These are phyloP conservation scores for Pinus tabuliformis DNA, from an alignment of 75 land plant species.

Conservation along the genomic window DNA sequence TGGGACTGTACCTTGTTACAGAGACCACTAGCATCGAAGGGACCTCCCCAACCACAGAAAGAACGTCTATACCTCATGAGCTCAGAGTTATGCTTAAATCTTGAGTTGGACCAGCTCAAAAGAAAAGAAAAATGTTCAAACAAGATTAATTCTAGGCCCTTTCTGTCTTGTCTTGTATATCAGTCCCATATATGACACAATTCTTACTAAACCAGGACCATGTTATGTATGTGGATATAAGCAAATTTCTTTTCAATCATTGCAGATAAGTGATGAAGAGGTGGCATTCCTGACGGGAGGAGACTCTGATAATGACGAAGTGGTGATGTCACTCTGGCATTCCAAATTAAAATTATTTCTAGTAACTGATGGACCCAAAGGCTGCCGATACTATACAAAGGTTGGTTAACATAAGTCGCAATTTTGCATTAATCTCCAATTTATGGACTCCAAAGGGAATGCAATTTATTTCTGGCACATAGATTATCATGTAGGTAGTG, in stretches of 20 bases:
- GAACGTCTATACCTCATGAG: too few relatives aligned
- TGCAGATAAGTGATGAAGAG: conserved; percentile 57
- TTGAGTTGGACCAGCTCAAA: too few relatives aligned
- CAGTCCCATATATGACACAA: too few relatives aligned
- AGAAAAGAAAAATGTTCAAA: too few relatives aligned
- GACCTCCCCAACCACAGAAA: not conserved
- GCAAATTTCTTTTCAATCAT: not conserved
- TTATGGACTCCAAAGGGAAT: not conserved
- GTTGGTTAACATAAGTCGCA: conserved; percentile 5
- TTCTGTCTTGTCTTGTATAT: too few relatives aligned
- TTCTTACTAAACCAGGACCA: not conserved
- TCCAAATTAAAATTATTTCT: conserved; percentile 43
- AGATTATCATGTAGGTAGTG: too few relatives aligned
- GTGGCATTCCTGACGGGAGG: conserved; percentile 42
- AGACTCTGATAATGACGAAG: conserved; percentile 39
- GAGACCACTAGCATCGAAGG: too few relatives aligned
- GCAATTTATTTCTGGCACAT: too few relatives aligned
- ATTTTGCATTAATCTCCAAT: not conserved
- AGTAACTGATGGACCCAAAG: conserved; percentile 51
- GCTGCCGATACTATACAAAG: conserved; percentile 66
- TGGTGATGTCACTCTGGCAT: conserved; percentile 33
- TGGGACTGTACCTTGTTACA: too few relatives aligned
- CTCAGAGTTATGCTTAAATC: too few relatives aligned
- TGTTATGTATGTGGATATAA: not conserved
- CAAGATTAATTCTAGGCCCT: too few relatives aligned